Evolutionary conservation across 2,329 filamentous ascomycete species (phyloP).

Genomic region (Ophidiomyces ophidiicola): DNA sequence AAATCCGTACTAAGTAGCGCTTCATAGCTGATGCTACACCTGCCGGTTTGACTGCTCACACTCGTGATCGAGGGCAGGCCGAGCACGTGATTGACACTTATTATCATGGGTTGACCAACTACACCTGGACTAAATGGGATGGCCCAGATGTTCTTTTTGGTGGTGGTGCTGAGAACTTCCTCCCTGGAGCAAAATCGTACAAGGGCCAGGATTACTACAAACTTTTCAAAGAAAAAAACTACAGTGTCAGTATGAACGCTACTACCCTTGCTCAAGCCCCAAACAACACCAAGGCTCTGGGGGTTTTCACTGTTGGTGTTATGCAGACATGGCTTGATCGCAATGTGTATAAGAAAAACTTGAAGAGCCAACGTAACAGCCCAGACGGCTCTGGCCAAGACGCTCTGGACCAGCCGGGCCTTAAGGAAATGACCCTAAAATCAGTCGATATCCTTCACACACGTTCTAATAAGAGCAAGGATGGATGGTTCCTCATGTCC

Average conservation of each 20-base stretch:
- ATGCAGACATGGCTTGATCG: slow-evolving; percentile 79
- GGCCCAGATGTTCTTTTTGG: slow-evolving; percentile 75
- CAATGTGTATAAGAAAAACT: slow-evolving; percentile 63
- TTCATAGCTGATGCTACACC: slow-evolving; percentile 66
- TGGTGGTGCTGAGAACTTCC: slow-evolving; percentile 71
- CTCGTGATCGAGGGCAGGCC: slow-evolving; percentile 55
- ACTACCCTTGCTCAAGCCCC: slow-evolving; percentile 51
- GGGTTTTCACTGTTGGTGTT: slow-evolving; percentile 63
- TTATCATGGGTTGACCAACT: slow-evolving; percentile 64
- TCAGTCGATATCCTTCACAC: slow-evolving; percentile 65
- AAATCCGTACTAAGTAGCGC: slow-evolving; percentile 4
- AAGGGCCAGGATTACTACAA: slow-evolving; percentile 59
- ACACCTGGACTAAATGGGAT: slow-evolving; percentile 62
- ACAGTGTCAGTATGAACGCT: slow-evolving; percentile 61
- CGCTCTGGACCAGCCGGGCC: slow-evolving; percentile 63
- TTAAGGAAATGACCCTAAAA: slow-evolving; percentile 84
- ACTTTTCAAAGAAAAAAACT: slow-evolving; percentile 59
- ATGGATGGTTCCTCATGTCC: slow-evolving; percentile 79
- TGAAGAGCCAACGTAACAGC: slow-evolving; percentile 53
- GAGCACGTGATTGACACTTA: slow-evolving; percentile 63
- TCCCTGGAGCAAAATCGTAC: slow-evolving; percentile 50
- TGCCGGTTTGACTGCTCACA: slow-evolving; percentile 61
- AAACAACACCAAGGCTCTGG: slow-evolving; percentile 53
- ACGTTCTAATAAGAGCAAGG: slow-evolving; percentile 48
- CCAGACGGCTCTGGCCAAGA: slow-evolving; percentile 52